Base-by-base conservation (phyloP, 805 yeast genomes). In the Priceomyces medius region DNA sequence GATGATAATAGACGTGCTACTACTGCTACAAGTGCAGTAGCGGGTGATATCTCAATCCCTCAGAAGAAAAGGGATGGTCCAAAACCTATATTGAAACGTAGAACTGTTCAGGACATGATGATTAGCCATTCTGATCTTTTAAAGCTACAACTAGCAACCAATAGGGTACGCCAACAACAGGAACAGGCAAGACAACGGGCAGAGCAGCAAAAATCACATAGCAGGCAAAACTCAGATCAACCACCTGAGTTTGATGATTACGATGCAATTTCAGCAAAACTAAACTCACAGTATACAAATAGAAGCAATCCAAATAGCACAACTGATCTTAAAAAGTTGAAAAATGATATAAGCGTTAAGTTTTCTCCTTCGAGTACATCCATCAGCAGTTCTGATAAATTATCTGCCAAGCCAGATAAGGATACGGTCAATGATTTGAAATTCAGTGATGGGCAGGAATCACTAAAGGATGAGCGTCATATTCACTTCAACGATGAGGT, bases 401-500 rank as follows among this genome's bases (percentile, higher is more conserved):
- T n/a, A 16, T 21, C 27, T 13, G 10, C 14, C 7, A 10, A 13
- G 12, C 29, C 27, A 8, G n/a, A 8, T 3, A 9, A 28, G 14
- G 12, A 18, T 21, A 14, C 18, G 10, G 41, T 20, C 12, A 27
- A 32, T 14, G 27, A 20, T 14, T 12, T 8, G 14, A 17, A 28
- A 16, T 16, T n/a, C 4, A 18, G 9, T 14, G 20, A 31, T 14
- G 19, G 7, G 3, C 10, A 13, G 12, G 38, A 23, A 13, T 18
- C 27, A 21, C 20, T 50, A 17, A 70, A 68, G 42, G 64, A 59
- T 27, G 73, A 67, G 49, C 78, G 95, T 46, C 95, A 79, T 52
- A 90, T 93, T 46, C 98, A 90, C 63, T 93, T 93, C 66, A 93
- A 85, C 60, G 95, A 88, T 58, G 80, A 89, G 40, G 99, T 93